Evolutionary conservation across 2,329 filamentous ascomycete species (phyloP), one percentile per base, ranked within the genome.

Genomic region (Arthrobotrys megalospora): DNA sequence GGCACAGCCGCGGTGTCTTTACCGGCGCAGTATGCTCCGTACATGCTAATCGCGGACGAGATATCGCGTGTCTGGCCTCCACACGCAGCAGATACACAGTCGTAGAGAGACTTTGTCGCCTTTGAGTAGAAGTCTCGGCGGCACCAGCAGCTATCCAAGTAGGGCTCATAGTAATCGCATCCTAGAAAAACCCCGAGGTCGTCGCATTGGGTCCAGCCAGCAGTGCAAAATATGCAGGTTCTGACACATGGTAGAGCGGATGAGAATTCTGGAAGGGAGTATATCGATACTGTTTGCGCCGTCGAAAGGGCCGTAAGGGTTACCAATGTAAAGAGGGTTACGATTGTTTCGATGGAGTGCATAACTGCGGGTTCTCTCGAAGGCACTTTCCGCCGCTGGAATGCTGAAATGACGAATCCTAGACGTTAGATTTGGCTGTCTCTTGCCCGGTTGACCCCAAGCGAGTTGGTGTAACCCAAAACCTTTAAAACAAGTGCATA

Each of bases 41-140:
- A 62, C 38, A 62, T 62, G 55, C 55, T 62, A 12, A 62, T 41
- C 11, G 34, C 55, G 11, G 55, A 62, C 6, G 38, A 45, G 10
- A 62, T 62, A 24, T 62, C 55, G 11, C 34, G 11, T n/a, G 55
- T 62, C 24, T 34, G 24, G 10, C 50, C 50, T 34, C 28, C 28
- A 53, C 50, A 34, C 34, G 24, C 50, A 0, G 28, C 12, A 21
- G 50, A 53, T 32, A 53, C 50, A 10, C 50, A 53, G n/a, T 53
- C 28, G n/a, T 2, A 53, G 6, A 53, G 24, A 3, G 50, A 50
- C 3, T 50, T 50, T 34, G 50, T 34, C 12, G 50, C 50, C 16
- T 53, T 34, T 8, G 50, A 34, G n/a, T 34, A 34, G 8, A 53
- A 53, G 50, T 53, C 50, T 6, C 50, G 24, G 7, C 50, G 50